These are phyloP conservation scores for Erysimum cheiranthoides DNA, from an alignment of 345 rosid species.

Conservation along the genomic window DNA sequence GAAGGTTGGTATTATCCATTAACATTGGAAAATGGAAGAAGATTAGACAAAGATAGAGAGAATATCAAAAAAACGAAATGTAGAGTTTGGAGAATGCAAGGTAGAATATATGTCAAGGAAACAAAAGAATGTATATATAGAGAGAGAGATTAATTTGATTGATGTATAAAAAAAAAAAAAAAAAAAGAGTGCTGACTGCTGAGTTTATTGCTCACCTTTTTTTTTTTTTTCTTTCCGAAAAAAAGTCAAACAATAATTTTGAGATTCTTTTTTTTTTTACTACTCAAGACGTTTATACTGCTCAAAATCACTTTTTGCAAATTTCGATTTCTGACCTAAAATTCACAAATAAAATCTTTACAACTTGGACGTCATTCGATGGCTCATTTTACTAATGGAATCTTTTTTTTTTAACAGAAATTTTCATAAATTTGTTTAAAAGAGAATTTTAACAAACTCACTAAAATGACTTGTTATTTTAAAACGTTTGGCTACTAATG, in stretches of 20 bases:
- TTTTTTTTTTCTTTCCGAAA: background rate
- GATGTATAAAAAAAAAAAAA: no score
- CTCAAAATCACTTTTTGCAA: background rate
- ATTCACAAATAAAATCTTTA: background rate
- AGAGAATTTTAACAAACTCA: background rate
- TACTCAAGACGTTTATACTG: background rate
- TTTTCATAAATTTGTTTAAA: no score
- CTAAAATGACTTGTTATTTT: background rate
- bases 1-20: slow-evolving; percentile 36
- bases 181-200: no score
- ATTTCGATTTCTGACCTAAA: background rate
- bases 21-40: background rate
- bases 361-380: background rate
- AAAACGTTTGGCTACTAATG: background rate
- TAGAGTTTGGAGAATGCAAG: slow-evolving; percentile 24
- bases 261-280: background rate
- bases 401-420: background rate
- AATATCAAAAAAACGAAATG: background rate
- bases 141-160: background rate
- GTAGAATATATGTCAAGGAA: slow-evolving; percentile 6
- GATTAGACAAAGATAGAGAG: background rate
- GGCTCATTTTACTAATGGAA: background rate
- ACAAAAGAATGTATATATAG: background rate
- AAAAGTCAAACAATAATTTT: background rate
- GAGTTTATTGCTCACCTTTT: no score